phyloP scores from a whole-genome alignment of 331 rosid genomes.

The Pyracantha coccinea region DNA sequence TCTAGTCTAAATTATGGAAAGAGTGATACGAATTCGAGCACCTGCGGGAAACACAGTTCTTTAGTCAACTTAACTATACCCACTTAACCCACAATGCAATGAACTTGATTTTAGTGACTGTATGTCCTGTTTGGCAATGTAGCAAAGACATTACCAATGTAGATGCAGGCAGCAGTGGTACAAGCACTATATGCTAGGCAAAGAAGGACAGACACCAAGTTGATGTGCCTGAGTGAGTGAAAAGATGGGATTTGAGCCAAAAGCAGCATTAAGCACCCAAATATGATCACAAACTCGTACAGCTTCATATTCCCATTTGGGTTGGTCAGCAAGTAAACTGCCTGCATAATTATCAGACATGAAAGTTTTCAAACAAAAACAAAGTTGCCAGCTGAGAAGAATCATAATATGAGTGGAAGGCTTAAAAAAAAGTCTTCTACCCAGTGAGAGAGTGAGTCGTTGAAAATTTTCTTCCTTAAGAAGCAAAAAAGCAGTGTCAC shows the following conservation, averaged over 20 bases:
- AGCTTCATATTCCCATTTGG: slow-evolving; percentile 57
- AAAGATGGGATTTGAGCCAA: slow-evolving; percentile 82
- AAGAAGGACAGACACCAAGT: slow-evolving; percentile 46
- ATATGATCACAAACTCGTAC: slow-evolving; percentile 56
- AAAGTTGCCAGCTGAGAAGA: no score
- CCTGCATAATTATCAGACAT: slow-evolving; percentile 21
- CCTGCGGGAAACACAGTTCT: neutral
- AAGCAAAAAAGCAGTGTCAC: no score
- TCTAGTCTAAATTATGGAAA: neutral
- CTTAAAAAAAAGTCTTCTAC: neutral
- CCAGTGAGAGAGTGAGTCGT: neutral
- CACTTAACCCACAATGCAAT: neutral
- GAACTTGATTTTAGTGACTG: neutral
- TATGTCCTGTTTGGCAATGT: neutral
- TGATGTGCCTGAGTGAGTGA: slow-evolving; percentile 75
- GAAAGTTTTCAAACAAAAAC: no score
- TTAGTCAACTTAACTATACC: neutral
- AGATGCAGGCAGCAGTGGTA: slow-evolving; percentile 54
- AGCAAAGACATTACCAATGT: slow-evolving; percentile 40
- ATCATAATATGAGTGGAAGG: neutral
- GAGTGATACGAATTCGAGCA: neutral
- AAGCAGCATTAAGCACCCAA: slow-evolving; percentile 72
- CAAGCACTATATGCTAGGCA: slow-evolving; percentile 57
- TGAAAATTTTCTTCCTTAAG: no score
- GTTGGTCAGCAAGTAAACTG: slow-evolving; percentile 49